Evolutionary conservation across 306 rosid genomes (phyloP), one percentile per base, ranked within the genome.

Genomic region (Canavalia gladiata): DNA sequence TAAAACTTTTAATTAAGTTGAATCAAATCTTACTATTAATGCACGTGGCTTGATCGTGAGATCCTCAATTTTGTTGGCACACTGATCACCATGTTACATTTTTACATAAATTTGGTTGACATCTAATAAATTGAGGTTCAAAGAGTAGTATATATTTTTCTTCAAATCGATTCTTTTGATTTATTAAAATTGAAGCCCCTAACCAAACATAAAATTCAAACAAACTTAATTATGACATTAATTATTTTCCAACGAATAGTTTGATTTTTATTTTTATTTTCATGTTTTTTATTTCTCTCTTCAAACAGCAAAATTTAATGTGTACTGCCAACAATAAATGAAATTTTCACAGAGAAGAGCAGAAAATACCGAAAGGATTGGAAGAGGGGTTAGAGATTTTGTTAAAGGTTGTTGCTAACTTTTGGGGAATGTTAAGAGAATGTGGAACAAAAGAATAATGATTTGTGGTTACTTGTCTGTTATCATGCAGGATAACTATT

Each of bases 381-480:
- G 1, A 64, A 37, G 6, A 74, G 60, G 70, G 72, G 64, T 74
- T 46, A 6, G 62, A 73, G 81, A 68, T 82, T 62, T 74, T 43
- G 11, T 50, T 47, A 59, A 65, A 55, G 66, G 70, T 59, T 79
- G 75, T 35, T 52, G 72, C 79, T 18, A 29, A 73, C 66, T 68
- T 83, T 83, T 25, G 72, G 77, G 76, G 77, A 74, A 82, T 74
- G 77, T 74, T 47, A 35, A 57, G 56, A 69, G 78, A 80, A 68
- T 68, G 41, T 75, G 30, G 68, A 84, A 74, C 79, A 71, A 57
- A 66, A 12, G 75, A 65, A 65, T 35, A 79, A 25, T 77, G 79
- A 64, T 84, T 54, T 78, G 55, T 57, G 11, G 70, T 66, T 68
- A 72, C 54, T 46, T 46, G 58, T 72, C 56, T 76, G 56, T 46